Base-by-base conservation (phyloP, 495 filamentous ascomycete species). In the Cudoniella acicularis region DNA sequence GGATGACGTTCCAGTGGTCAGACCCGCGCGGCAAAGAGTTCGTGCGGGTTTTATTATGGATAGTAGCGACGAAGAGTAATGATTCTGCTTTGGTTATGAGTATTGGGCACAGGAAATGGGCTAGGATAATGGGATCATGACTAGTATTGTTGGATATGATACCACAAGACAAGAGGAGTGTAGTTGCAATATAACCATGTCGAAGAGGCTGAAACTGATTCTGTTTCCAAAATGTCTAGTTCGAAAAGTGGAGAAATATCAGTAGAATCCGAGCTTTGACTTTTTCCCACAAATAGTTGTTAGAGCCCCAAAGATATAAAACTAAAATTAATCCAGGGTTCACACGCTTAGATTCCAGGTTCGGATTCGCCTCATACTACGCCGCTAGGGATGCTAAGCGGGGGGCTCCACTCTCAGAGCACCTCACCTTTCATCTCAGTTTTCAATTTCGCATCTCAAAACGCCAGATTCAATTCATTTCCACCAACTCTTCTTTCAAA, bases 31-130 rank as follows among this genome's bases (percentile, higher is more conserved):
- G 63, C 68, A 69, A 49, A 75, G 72, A 50, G 71, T 71, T 1
- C 74, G 73, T 63, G 77, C 74, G 3, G 80, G 79, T 22, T 83
- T 84, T 58, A 66, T 84, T 53, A 57, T 83, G 47, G 82, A 85
- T 64, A 83, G 81, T 42, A 80, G 79, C 60, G 79, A 82, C 49
- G 79, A 82, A 49, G 77, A 76, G 64, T 72, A 62, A 64, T 51
- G 49, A 42, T n/a, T 49, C 11, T 17, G 26, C 23, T 26, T 50
- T 27, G 10, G 45, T 36, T 51, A 20, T 30, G 49, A 25, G 25
- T 50, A 24, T 21, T 30, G 30, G 49, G 22, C 16, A 50, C 20
- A 3, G 25, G 30, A 41, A 27, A 58, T 20, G 25, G 10, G 22
- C 23, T 13, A 20, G 26, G 26, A 21, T 27, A 2, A 30, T 36